These are phyloP conservation scores for Ogataea nitratoaversa DNA, from an alignment of 805 yeast genomes.

Conservation along the genomic window DNA sequence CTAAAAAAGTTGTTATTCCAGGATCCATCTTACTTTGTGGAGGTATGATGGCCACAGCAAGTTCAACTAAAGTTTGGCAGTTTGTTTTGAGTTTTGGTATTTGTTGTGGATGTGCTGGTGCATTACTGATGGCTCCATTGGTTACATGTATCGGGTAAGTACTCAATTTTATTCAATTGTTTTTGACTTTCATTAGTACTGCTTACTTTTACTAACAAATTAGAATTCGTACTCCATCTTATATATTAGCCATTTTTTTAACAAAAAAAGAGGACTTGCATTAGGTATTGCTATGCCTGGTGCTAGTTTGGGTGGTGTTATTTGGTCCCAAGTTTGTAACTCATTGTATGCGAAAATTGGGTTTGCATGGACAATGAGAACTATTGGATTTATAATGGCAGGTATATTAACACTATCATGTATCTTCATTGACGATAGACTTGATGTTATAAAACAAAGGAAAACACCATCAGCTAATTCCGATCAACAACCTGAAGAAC, in stretches of 20 bases:
- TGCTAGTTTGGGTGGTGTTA: conserved; percentile 54
- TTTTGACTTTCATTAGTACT: too few species aligned
- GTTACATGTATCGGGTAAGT: conserved; percentile 46
- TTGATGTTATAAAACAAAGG: conserved; percentile 16
- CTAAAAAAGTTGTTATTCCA: conserved; percentile 31
- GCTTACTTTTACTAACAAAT: conserved; percentile 40
- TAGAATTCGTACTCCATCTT: conserved; percentile 31
- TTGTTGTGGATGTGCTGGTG: conserved; percentile 41
- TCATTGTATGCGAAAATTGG: conserved; percentile 48
- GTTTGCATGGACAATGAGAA: conserved; percentile 57
- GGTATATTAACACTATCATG: conserved; percentile 28
- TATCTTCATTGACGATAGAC: conserved; percentile 29
- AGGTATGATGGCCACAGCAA: conserved; percentile 43
- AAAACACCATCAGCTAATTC: conserved; percentile 1
- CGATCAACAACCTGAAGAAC: neutral
- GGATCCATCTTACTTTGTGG: conserved; percentile 35
- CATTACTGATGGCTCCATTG: conserved; percentile 39
- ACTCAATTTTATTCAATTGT: conserved; percentile 27
- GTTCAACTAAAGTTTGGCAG: conserved; percentile 42
- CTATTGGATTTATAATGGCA: conserved; percentile 44
- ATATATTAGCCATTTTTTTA: conserved; percentile 51
- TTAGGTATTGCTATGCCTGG: conserved; percentile 60
- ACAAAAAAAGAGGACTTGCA: conserved; percentile 51
- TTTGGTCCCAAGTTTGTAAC: conserved; percentile 52
- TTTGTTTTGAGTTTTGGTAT: conserved; percentile 50